phyloP scores from a whole-genome alignment of 495 filamentous ascomycete species.

The Parmelia sp. region DNA sequence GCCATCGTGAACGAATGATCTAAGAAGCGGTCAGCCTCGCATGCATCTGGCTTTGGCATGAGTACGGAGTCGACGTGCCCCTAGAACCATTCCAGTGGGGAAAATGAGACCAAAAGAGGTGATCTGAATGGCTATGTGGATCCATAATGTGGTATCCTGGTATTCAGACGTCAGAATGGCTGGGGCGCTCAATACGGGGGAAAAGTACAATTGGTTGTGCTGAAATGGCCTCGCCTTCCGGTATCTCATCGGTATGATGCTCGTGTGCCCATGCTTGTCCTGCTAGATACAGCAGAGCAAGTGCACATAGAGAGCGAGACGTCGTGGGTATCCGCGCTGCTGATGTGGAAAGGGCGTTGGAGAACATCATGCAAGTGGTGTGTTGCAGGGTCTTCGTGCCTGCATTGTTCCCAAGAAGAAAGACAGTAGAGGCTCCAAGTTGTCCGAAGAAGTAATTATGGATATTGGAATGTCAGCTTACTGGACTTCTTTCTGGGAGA shows the following conservation, averaged over 20 bases:
- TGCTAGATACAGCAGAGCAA: constrained; percentile 31
- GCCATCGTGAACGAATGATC: constrained; percentile 88
- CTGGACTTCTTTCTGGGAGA: background rate
- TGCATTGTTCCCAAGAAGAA: background rate
- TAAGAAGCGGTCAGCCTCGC: constrained; percentile 30
- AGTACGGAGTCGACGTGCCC: constrained; percentile 48
- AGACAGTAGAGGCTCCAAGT: background rate
- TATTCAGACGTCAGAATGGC: constrained; percentile 6
- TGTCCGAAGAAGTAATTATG: background rate
- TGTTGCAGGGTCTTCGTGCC: background rate
- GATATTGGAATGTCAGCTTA: background rate
- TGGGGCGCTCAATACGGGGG: constrained; percentile 1
- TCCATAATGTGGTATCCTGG: constrained; percentile 82
- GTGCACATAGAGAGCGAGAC: constrained; percentile 7
- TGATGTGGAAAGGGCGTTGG: background rate
- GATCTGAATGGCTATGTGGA: constrained; percentile 86
- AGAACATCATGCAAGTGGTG: constrained; percentile 13
- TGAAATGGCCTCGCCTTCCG: constrained; percentile 70
- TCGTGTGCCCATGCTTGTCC: constrained; percentile 55
- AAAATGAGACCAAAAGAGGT: constrained; percentile 85
- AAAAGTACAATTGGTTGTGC: constrained; percentile 73
- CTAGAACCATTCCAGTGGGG: constrained; percentile 91
- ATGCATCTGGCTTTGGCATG: background rate
- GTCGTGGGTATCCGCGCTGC: constrained; percentile 9
- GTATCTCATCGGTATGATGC: constrained; percentile 66